A percentile compares a stretch with the other conserved stretches of the same genome.
Conservation (phyloP, 371 early-diverging fungal species). For the Parasitella parasitica region DNA sequence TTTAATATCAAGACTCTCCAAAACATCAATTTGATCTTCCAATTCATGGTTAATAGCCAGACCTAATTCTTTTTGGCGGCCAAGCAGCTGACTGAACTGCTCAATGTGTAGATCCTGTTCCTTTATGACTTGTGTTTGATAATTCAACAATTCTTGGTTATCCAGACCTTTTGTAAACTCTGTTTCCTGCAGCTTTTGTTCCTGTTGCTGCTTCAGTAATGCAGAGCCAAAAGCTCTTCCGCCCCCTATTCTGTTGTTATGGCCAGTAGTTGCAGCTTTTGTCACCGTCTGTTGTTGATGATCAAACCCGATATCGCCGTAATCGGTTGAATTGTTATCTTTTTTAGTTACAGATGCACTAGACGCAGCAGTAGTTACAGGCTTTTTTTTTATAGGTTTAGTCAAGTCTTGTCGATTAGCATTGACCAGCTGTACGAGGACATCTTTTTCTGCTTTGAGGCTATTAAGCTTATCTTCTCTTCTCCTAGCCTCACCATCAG, state of each 20-base stretch:
- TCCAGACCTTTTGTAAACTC: constrained; percentile 72
- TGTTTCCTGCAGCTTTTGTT: constrained; percentile 60
- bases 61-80: constrained; percentile 83
- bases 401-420: constrained; percentile 48
- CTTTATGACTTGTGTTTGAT: constrained; percentile 76
- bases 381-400: neutral
- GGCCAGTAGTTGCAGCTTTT: neutral
- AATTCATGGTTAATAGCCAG: constrained; percentile 82
- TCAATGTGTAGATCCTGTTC: constrained; percentile 79
- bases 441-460: constrained; percentile 66
- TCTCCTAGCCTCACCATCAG: constrained; percentile 69
- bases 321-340: neutral
- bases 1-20: constrained; percentile 80
- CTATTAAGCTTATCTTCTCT: constrained; percentile 72
- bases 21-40: constrained; percentile 79
- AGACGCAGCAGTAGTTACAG: constrained; percentile 6
- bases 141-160: constrained; percentile 67
- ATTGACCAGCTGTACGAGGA: constrained; percentile 51
- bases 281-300: constrained; percentile 5
- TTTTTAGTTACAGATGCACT: neutral
- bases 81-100: constrained; percentile 70
- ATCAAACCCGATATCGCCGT: constrained; percentile 30
- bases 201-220: constrained; percentile 28
- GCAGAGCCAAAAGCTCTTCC: constrained; percentile 69
- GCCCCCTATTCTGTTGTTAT: constrained; percentile 6